These are phyloP conservation scores for Pontederia paniculata DNA, from an alignment of 176 grass and related monocot species.

Conservation along the genomic window DNA sequence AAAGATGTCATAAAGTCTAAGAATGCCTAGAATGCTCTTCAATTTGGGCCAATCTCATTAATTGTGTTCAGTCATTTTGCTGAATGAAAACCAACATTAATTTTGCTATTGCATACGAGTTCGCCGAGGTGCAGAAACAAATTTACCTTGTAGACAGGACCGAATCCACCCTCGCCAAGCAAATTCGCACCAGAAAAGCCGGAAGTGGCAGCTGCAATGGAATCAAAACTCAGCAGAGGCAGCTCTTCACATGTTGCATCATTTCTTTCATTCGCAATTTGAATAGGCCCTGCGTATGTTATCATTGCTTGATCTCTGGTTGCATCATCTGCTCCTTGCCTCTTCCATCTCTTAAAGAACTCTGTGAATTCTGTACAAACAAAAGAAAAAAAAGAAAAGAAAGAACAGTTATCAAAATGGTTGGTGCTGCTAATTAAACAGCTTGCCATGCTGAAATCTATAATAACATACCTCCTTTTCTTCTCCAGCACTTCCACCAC, in stretches of 20 bases:
- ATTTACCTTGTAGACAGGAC: conserved; percentile 72
- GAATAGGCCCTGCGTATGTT: conserved; percentile 23
- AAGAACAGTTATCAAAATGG: neutral
- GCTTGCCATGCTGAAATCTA: too few species aligned
- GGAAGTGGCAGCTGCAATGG: conserved; percentile 35
- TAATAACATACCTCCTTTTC: conserved; percentile 26
- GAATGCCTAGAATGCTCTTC: too few species aligned
- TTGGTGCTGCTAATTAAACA: too few species aligned
- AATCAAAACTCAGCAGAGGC: conserved; percentile 46
- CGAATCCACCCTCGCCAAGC: conserved; percentile 86
- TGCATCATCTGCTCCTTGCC: conserved; percentile 2
- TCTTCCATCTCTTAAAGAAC: neutral
- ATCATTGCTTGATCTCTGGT: neutral
- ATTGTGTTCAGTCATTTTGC: too few species aligned
- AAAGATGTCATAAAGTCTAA: too few species aligned
- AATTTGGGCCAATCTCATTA: too few species aligned
- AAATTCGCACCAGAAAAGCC: conserved; percentile 49
- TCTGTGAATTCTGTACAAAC: conserved; percentile 12
- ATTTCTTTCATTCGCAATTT: conserved; percentile 32
- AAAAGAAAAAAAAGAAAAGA: neutral
- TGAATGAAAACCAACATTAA: too few species aligned
- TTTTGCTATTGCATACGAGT: too few species aligned
- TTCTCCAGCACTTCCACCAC: conserved; percentile 32
- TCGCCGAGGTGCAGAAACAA: neutral
- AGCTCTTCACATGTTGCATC: conserved; percentile 42